These are phyloP conservation scores for Edaphochlamys debaryana DNA, from an alignment of 139 green algal genomes.

Conservation along the genomic window DNA sequence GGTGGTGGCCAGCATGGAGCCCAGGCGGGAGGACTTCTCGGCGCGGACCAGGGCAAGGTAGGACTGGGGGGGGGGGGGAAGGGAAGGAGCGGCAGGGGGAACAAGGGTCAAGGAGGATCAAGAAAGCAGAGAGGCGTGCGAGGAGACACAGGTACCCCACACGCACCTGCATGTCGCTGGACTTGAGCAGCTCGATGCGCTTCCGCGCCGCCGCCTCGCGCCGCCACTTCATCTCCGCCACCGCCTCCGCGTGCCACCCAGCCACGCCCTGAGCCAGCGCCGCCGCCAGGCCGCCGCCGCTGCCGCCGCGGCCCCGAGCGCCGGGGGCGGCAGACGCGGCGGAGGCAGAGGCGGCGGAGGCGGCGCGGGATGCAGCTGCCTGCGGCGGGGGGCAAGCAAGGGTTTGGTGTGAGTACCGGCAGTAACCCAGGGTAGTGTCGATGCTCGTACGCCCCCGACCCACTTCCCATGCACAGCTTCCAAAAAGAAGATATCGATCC, in stretches of 20 bases:
- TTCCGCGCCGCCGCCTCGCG: conserved; percentile 56
- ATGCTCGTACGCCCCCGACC: background rate
- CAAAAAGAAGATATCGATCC: too few relatives aligned
- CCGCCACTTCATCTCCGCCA: conserved; percentile 33
- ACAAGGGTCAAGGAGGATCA: too few relatives aligned
- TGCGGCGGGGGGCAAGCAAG: background rate
- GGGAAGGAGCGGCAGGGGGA: too few relatives aligned
- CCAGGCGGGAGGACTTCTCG: conserved; percentile 63
- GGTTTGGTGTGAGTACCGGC: too few relatives aligned
- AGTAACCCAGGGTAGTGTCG: background rate
- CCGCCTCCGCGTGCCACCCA: conserved; percentile 37
- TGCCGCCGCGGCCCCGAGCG: too few relatives aligned
- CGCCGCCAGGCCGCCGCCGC: background rate
- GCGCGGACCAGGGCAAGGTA: conserved; percentile 81
- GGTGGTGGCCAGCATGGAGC: conserved; percentile 71
- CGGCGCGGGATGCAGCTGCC: background rate
- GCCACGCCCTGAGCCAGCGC: conserved; percentile 4
- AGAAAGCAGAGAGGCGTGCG: background rate
- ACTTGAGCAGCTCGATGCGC: conserved; percentile 76
- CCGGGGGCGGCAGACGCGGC: too few relatives aligned
- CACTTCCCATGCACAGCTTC: too few relatives aligned
- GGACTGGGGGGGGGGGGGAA: conserved; percentile 32
- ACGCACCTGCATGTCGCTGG: conserved; percentile 76
- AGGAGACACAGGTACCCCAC: background rate
- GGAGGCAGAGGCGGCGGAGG: background rate